phyloP scores from a whole-genome alignment of 768 basidiomycete genomes.

The Hypsizygus marmoreus region DNA sequence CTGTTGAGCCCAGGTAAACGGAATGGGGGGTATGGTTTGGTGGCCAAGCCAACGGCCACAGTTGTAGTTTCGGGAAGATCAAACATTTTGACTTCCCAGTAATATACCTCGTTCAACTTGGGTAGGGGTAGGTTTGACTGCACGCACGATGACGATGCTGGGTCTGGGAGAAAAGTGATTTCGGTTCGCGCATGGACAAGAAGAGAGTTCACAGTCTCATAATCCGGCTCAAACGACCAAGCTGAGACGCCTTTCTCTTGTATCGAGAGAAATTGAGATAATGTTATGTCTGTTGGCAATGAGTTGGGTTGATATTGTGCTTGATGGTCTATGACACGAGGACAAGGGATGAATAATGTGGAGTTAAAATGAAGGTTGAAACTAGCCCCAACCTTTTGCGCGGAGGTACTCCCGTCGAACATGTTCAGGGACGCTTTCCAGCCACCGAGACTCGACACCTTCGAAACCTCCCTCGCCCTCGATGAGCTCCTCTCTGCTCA shows the following conservation, averaged over 20 bases:
- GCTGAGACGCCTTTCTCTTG: constrained; percentile 99
- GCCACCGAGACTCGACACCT: constrained; percentile 89
- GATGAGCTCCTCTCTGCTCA: constrained; percentile 88
- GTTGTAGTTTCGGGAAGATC: constrained; percentile 87
- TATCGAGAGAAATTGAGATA: constrained; percentile 97
- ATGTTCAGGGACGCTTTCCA: constrained; percentile 75
- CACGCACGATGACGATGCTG: constrained; percentile 90
- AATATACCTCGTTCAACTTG: constrained; percentile 98
- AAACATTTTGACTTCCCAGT: constrained; percentile 99
- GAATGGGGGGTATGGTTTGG: constrained; percentile 96
- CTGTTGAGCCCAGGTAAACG: constrained; percentile 84
- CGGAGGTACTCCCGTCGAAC: constrained; percentile 73
- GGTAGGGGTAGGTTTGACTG: constrained; percentile 97
- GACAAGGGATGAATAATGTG: constrained; percentile 6
- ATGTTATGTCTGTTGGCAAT: constrained; percentile 95
- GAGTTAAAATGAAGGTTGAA: constrained; percentile 10
- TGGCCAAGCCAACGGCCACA: constrained; percentile 92
- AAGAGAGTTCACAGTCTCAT: constrained; percentile 89
- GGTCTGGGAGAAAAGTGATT: constrained; percentile 96
- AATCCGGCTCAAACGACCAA: constrained; percentile 99
- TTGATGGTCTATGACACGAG: constrained; percentile 76
- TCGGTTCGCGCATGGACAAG: constrained; percentile 96
- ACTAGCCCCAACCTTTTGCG: constrained; percentile 72
- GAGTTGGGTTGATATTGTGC: constrained; percentile 93
- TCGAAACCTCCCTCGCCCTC: constrained; percentile 94